Base-by-base conservation (phyloP, 176 grass and related monocot species). In the Panicum miliaceum region DNA sequence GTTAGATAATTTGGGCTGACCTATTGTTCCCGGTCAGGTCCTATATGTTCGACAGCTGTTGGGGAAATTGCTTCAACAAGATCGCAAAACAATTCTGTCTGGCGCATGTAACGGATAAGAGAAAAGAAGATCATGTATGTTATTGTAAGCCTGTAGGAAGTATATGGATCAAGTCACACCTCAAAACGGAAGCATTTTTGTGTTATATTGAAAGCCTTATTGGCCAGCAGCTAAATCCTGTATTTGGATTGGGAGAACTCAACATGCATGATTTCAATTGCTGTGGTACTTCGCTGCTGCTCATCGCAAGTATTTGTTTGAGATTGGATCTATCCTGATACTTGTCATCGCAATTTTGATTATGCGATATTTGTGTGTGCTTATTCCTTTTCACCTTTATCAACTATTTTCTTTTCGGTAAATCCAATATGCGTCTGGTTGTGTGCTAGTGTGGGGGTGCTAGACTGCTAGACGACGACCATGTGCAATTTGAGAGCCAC, bases 21-120 rank as follows among this genome's bases (percentile, higher is more conserved):
- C 25, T 35, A 10, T 57, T 35, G 36, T 53, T 26, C 20, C 29
- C 29, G 27, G 14, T 68, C 11, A 40, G 26, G 23, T 76, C 20
- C 4, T 35, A 14, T 68, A 58, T 25, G 26, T 56, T 81, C 19
- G 26, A 74, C 60, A 59, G 46, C 7, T 23, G 36, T 57, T 60
- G 59, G 81, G 36, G 4, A 18, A 26, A 65, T 34, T 50, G 45
- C 56, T 73, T 57, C 46, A 57, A 58, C 66, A 81, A 56, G 46
- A 19, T 25, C 9, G 78, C 20, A 5, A 46, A 43, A 34, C n/a
- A 32, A 32, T 80, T 86, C 26, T 67, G 25, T 75, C 48, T 1
- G 22, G 34, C 62, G 64, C 38, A 48, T 74, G 15, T 73, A 41
- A 56, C 0, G 6, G 2, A 32, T 3, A 75, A 60, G 52, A 60